Base-by-base conservation (phyloP, 2,329 filamentous ascomycete species). In the Lachnellula suecica region DNA sequence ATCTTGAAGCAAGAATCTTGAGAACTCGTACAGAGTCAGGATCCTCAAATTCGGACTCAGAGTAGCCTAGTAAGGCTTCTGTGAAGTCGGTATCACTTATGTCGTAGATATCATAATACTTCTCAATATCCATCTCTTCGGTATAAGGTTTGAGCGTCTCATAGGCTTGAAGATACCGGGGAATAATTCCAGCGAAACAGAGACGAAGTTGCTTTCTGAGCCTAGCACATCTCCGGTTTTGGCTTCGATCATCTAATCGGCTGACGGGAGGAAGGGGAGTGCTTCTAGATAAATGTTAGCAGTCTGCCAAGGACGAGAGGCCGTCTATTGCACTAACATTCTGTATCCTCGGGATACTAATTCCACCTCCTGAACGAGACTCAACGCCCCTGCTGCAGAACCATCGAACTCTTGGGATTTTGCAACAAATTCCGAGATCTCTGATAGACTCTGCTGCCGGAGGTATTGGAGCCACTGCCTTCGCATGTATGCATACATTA, bases 361-460 rank as follows among this genome's bases (percentile, higher is more conserved):
- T 72, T 97, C 92, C n/a, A 97, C 91, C 71, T 97, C 92, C 69
- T 96, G 92, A 57, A 97, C 87, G 54, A 96, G 80, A 34, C 88
- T 84, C 50, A 96, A 76, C 2, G 89, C 88, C 27, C 89, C 87
- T 35, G 85, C 85, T 37, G 83, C 85, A 20, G 87, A 86, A 37
- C 85, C 83, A 70, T 97, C 91, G 62, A 95, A 91, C 45, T 86
- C 84, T 66, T 95, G 90, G 35, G 91, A 85, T 64, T 84, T 85
- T 43, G 82, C 77, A 42, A 94, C 84, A 59, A 96, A 84, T 1
- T 76, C 72, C 10, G 83, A 82, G 4, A 88, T 84, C 57, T 86
- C 83, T 29, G 83, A 77, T 34, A 96, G 77, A 0, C 88, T 85
- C 66, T 92, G 85, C 47, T 87, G 83, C 49, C 90, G 79, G 52